A percentile compares a stretch with the other conserved stretches of the same genome.
Evolutionary conservation across 768 basidiomycete species (phyloP).

Genomic region (Boletus rufocinnamomeus): DNA sequence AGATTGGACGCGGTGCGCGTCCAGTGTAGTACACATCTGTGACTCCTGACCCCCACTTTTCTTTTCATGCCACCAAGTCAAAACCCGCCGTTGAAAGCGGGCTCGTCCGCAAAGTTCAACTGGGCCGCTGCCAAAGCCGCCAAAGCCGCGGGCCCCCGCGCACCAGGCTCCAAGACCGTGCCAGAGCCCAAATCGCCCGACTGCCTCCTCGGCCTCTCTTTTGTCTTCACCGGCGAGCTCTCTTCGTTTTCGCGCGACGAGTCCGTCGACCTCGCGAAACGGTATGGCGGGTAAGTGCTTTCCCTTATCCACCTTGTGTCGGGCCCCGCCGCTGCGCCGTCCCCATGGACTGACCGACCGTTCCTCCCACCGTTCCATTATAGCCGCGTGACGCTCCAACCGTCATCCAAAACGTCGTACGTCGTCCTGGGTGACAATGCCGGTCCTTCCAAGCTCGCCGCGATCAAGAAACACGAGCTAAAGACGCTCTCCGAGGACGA

Average conservation of each 20-base stretch:
- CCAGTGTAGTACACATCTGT: too few relatives aligned
- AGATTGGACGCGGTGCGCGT: too few relatives aligned
- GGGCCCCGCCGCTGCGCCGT: neutral
- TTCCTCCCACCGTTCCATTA: too few relatives aligned
- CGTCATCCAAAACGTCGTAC: conserved; percentile 87
- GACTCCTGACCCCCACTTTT: too few relatives aligned
- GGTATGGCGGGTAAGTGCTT: conserved; percentile 79
- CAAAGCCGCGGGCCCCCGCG: conserved; percentile 58
- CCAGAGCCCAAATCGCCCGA: conserved; percentile 76
- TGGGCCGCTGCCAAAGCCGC: conserved; percentile 61
- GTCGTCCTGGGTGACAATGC: conserved; percentile 89
- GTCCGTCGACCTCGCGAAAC: conserved; percentile 84
- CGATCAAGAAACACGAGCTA: conserved; percentile 80
- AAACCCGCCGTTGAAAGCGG: neutral
- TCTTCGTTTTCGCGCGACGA: conserved; percentile 87
- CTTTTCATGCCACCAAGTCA: conserved; percentile 7
- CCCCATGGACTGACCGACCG: neutral
- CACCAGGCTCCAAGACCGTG: conserved; percentile 57
- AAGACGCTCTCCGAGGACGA: conserved; percentile 82
- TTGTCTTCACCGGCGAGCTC: conserved; percentile 96
- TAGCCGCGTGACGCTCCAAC: conserved; percentile 84
- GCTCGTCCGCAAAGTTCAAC: conserved; percentile 32
- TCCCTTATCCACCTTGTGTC: neutral
- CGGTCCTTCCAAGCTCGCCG: conserved; percentile 83
- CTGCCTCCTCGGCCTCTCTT: conserved; percentile 81